phyloP scores from a whole-genome alignment of 1,139 yeast genomes.

The Chernovozyma aurita region DNA sequence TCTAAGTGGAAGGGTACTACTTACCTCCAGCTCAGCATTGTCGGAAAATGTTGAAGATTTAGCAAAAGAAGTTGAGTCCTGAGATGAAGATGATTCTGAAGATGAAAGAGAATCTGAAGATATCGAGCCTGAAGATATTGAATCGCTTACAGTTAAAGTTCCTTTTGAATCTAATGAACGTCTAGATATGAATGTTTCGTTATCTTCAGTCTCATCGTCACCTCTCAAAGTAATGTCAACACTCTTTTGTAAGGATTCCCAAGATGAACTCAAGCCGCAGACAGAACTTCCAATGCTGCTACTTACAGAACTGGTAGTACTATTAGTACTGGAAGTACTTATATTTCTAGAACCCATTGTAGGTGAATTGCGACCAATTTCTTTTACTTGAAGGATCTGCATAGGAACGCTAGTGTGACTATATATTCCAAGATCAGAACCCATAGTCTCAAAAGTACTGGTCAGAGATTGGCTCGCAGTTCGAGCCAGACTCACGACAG shows the following conservation, averaged over 20 bases:
- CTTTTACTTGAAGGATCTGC: background rate
- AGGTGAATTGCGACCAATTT: background rate
- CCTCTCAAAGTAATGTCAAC: constrained; percentile 19
- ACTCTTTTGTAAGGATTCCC: constrained; percentile 36
- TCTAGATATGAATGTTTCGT: background rate
- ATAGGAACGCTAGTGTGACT: background rate
- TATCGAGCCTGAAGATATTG: background rate
- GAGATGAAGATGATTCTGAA: background rate
- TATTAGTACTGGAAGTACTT: background rate
- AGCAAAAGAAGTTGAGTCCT: background rate
- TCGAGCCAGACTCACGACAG: background rate
- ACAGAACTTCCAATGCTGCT: constrained; percentile 7
- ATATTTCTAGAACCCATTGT: background rate
- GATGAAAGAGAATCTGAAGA: background rate
- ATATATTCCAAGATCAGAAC: background rate
- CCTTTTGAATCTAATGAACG: background rate
- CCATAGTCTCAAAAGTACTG: background rate
- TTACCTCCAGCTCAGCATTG: background rate
- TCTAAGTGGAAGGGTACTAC: constrained; percentile 1
- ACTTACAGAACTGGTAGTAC: constrained; percentile 1
- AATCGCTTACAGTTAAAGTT: background rate
- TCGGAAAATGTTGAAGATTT: background rate
- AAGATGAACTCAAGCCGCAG: constrained; percentile 14
- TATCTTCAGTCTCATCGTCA: background rate
- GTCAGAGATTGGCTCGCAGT: background rate